These are phyloP conservation scores for Annona squamosa DNA, from an alignment of 164 flowering plant genomes.

Conservation along the genomic window DNA sequence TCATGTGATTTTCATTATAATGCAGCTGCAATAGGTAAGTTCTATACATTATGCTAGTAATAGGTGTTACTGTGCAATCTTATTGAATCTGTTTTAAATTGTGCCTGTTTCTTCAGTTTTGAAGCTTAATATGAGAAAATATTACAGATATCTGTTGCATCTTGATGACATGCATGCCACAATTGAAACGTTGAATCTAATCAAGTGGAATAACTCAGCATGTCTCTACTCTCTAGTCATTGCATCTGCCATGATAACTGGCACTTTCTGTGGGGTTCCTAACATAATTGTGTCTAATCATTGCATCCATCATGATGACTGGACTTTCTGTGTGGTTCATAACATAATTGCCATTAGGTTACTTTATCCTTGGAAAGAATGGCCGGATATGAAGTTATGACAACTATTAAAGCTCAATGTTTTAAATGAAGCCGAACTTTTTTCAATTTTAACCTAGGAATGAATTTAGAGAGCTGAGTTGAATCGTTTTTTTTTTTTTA, in stretches of 20 bases:
- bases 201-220: neutral
- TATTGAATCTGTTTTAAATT: neutral
- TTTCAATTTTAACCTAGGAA: neutral
- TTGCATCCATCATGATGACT: too few species aligned
- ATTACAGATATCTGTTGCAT: neutral
- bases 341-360: neutral
- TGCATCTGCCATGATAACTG: too few species aligned
- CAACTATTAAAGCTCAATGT: neutral
- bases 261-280: too few species aligned
- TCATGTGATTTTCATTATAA: conserved; percentile 90
- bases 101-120: neutral
- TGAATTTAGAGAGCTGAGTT: neutral
- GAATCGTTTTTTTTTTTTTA: too few species aligned
- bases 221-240: too few species aligned
- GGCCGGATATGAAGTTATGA: neutral
- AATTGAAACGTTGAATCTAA: neutral
- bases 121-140: neutral
- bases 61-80: neutral
- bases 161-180: neutral
- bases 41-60: neutral
- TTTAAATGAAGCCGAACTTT: neutral
- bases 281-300: too few species aligned
- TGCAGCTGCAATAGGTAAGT: conserved; percentile 74
- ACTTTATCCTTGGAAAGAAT: neutral
- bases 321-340: neutral